Base-by-base conservation (phyloP, 441 rosid genomes). In the Theobroma grandiflorum region DNA sequence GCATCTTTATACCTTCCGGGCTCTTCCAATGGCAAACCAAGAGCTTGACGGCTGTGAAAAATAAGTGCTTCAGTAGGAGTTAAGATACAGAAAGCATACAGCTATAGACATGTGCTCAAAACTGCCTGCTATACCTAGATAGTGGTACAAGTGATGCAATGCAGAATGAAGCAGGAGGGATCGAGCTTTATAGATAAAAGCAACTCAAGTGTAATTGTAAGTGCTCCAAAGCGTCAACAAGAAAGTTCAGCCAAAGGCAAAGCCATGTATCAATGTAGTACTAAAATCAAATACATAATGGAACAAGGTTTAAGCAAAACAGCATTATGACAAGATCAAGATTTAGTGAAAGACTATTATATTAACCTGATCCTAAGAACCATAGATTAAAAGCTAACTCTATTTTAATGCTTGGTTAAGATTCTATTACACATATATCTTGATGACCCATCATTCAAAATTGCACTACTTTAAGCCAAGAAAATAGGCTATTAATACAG, bases 1-100 rank as follows among this genome's bases (percentile, higher is more conserved):
- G 85, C 84, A n/a, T 92, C 94, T 79, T 88, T 93, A 64, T 92
- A 96, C 86, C 91, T 94, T 79, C 97, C 99, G 14, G 99, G 99
- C 86, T 97, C 99, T 85, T 95, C 99, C 82, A 94, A 61, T 47
- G 99, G 99, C 87, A 95, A 90, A 35, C 97, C 95, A 14, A 95
- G 90, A 63, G 98, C 91, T 86, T 85, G 93, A 68, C 98, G 95
- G 78, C 99, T 94, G 90, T 16, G 67, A 52, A 79, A 78, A 78
- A 81, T 18, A 49, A 59, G 61, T 35, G 42, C 47, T 58, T 76
- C 7, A 42, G 47, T 74, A 11, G 47, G 59, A 16, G 8, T 49
- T 26, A 33, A 43, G 49, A 79, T 14, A 35, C 12, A 57, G 61
- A 63, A 53, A 75, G n/a, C 70, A 52, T 26, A 26, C 31, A 26